phyloP scores from a whole-genome alignment of 441 rosid genomes.

The Arabidopsis lyrata region DNA sequence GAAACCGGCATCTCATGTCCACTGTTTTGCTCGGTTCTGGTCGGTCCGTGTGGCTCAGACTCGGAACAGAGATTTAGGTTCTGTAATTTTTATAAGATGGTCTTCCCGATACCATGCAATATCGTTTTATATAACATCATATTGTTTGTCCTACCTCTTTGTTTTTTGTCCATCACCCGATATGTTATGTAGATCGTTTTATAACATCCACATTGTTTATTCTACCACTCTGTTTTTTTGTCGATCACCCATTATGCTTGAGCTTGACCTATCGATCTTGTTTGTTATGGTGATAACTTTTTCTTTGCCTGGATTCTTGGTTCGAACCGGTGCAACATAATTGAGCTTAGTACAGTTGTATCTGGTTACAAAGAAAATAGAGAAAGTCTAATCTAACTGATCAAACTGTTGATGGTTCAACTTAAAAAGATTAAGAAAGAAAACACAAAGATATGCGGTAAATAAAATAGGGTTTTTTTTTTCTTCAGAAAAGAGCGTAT shows the following conservation, averaged over 20 bases:
- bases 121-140: background rate
- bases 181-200: conserved; percentile 9
- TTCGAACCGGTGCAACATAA: background rate
- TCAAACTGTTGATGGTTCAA: too few species aligned
- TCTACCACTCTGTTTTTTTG: background rate
- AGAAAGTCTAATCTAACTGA: background rate
- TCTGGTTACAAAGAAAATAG: background rate
- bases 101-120: conserved; percentile 12
- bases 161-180: background rate
- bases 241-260: background rate
- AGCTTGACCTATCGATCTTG: background rate
- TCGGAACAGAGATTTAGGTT: conserved; percentile 16
- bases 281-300: background rate
- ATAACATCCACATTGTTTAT: conserved; percentile 14
- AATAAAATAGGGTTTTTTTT: too few species aligned
- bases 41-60: conserved; percentile 29
- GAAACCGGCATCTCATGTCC: conserved; percentile 4
- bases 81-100: conserved; percentile 21
- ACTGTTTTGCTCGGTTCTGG: conserved; percentile 23
- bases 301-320: background rate
- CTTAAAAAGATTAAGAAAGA: too few species aligned
- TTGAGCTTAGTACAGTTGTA: background rate
- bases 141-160: conserved; percentile 13
- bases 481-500: too few species aligned
- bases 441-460: too few species aligned